Conservation (phyloP, 768 basidiomycete species). For the Clathrus columnatus region DNA sequence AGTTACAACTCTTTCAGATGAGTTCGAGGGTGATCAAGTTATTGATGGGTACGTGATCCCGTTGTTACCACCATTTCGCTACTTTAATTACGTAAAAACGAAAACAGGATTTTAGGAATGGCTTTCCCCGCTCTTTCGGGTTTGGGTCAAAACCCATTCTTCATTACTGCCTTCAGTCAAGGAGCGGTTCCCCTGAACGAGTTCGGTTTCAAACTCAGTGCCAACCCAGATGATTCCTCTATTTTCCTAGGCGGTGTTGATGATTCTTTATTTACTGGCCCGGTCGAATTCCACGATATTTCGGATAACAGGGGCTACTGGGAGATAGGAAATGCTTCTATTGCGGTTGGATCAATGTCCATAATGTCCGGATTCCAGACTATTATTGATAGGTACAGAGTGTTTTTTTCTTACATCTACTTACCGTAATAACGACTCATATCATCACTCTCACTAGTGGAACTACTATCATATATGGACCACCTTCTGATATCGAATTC, state of each 20-base stretch:
- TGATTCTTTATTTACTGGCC: slow-evolving; percentile 22
- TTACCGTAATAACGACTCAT: background rate
- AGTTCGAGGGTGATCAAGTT: slow-evolving; percentile 13
- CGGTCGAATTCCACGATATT: slow-evolving; percentile 25
- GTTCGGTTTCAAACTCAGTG: slow-evolving; percentile 25
- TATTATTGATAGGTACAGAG: slow-evolving; percentile 24
- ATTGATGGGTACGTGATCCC: slow-evolving; percentile 18
- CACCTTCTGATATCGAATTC: slow-evolving; percentile 11
- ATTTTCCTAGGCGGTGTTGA: slow-evolving; percentile 31
- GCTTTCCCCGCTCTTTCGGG: slow-evolving; percentile 20
- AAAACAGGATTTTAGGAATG: slow-evolving; percentile 7
- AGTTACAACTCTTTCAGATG: slow-evolving; percentile 18
- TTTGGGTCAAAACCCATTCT: slow-evolving; percentile 17
- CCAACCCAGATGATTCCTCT: slow-evolving; percentile 17
- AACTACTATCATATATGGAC: slow-evolving; percentile 20
- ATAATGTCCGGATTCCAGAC: slow-evolving; percentile 15
- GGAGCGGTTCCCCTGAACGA: slow-evolving; percentile 12
- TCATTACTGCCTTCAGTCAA: slow-evolving; percentile 17
- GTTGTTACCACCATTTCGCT: background rate
- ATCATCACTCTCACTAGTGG: slow-evolving; percentile 17
- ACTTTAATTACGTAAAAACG: background rate
- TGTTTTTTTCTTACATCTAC: background rate
- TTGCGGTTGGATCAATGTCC: slow-evolving; percentile 11
- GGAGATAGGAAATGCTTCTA: slow-evolving; percentile 16
- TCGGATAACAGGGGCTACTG: slow-evolving; percentile 17